Conservation (phyloP, 176 grass and related monocot species). For the Oryza australiensis region DNA sequence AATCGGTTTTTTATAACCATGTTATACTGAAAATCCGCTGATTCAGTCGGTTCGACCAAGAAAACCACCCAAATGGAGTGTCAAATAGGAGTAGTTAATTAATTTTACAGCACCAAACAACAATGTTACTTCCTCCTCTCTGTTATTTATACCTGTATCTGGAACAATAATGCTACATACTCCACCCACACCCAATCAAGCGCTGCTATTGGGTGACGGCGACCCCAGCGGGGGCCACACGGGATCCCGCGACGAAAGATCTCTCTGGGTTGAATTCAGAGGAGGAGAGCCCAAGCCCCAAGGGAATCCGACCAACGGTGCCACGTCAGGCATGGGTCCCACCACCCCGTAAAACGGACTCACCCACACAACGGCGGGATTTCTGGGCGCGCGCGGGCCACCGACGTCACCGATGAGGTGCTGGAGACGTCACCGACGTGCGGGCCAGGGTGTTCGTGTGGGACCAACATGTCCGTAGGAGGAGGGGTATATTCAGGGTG, state of each 20-base stretch:
- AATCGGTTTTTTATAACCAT: not conserved
- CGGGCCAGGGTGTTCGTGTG: rapidly evolving
- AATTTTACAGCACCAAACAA: not conserved
- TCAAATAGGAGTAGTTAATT: not conserved
- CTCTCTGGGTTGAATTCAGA: not conserved
- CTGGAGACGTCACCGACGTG: not conserved
- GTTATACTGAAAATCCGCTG: not conserved
- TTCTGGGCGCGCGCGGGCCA: not conserved
- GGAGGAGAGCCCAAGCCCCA: not conserved
- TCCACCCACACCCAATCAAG: too few relatives aligned
- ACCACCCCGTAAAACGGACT: not conserved
- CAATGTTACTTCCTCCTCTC: not conserved
- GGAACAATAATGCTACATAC: too few relatives aligned
- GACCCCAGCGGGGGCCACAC: not conserved
- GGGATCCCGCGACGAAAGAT: not conserved
- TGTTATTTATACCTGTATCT: not conserved
- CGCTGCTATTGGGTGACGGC: too few relatives aligned
- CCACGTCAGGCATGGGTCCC: not conserved
- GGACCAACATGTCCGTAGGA: not conserved
- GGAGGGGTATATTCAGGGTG: not conserved
- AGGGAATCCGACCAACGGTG: not conserved
- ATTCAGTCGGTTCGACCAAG: not conserved
- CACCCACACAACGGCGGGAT: too few relatives aligned
- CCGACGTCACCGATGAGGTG: not conserved
- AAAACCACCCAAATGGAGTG: not conserved